Base-by-base conservation (phyloP, 2,329 filamentous ascomycete genomes). In the Alternaria triticina region DNA sequence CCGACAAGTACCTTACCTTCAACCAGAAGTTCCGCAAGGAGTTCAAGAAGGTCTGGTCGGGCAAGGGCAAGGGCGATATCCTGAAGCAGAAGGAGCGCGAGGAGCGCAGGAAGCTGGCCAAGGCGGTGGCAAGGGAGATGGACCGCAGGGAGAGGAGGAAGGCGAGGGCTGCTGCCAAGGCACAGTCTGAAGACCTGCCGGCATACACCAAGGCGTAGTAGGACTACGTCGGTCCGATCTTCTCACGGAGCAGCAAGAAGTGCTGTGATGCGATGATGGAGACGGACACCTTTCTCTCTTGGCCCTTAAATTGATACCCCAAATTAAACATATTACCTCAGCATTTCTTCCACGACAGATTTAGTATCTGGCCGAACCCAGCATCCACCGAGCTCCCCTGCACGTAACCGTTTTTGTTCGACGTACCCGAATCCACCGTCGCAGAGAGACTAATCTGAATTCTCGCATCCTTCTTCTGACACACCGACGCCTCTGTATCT, bases 21-120 rank as follows among this genome's bases (percentile, higher is more conserved):
- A 65, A 62, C 47, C 74, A 75, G 57, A 77, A 73, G 65, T 77
- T 69, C 65, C 59, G 70, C 43, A 77, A 76, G 68, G 72, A 77
- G 62, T 76, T 72, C 59, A 61, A 61, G 43, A 72, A 71, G 30
- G 67, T 70, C n/a, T 77, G 75, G 75, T 70, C 60, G 9, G 74
- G 74, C 40, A 76, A 75, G 67, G 69, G 70, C 20, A 68, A 67
- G 49, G 64, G 64, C 46, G 66, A 74, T 20, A 62, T 76, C 2
- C 33, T 70, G 44, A 75, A 74, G 69, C 69, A 71, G 64, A 72
- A 67, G 65, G 74, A 77, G 67, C 63, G 73, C 12, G 74, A 75
- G 66, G 73, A 77, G 66, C 68, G 74, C 64, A 71, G 61, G 62
- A 75, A 77, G 68, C 54, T 77, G 57, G 74, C 74, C 20, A 74